phyloP scores from a whole-genome alignment of 306 rosid species.

The Pterocarpus macrocarpus region DNA sequence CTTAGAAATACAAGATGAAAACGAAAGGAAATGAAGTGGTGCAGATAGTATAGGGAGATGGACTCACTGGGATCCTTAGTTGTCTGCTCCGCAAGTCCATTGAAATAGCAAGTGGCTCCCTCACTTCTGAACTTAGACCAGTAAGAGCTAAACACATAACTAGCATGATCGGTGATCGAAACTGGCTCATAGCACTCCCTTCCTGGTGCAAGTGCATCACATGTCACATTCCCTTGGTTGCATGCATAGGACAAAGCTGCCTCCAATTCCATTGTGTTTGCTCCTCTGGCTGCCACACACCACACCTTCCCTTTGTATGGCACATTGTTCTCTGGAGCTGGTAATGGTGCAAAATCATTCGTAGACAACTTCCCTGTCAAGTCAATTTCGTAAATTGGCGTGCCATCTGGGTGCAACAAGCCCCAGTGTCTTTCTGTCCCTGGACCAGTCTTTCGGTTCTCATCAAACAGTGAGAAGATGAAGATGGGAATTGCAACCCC shows the following conservation, averaged over 20 bases:
- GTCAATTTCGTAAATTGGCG: constrained; percentile 69
- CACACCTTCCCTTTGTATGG: constrained; percentile 55
- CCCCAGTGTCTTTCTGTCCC: constrained; percentile 92
- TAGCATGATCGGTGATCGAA: constrained; percentile 55
- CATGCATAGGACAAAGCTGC: constrained; percentile 48
- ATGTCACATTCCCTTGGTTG: constrained; percentile 46
- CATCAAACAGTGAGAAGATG: constrained; percentile 75
- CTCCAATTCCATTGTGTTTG: constrained; percentile 38
- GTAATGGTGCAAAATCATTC: constrained; percentile 44
- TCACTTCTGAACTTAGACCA: constrained; percentile 55
- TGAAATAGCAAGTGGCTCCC: constrained; percentile 62
- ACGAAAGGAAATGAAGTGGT: not conserved
- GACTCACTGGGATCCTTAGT: constrained; percentile 60
- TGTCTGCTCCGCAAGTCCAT: constrained; percentile 64
- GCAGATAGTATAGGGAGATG: not conserved
- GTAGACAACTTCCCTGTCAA: constrained; percentile 50
- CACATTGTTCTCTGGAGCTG: constrained; percentile 45
- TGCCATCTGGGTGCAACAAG: constrained; percentile 62
- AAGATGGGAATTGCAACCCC: constrained; percentile 69
- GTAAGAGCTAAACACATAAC: constrained; percentile 64
- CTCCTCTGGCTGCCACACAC: constrained; percentile 61
- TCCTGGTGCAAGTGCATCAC: constrained; percentile 62
- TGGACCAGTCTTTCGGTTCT: constrained; percentile 70
- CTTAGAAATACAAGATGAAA: not conserved
- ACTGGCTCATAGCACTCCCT: constrained; percentile 55